Base-by-base conservation (phyloP, 495 filamentous ascomycete species). In the Podospora appendiculata region DNA sequence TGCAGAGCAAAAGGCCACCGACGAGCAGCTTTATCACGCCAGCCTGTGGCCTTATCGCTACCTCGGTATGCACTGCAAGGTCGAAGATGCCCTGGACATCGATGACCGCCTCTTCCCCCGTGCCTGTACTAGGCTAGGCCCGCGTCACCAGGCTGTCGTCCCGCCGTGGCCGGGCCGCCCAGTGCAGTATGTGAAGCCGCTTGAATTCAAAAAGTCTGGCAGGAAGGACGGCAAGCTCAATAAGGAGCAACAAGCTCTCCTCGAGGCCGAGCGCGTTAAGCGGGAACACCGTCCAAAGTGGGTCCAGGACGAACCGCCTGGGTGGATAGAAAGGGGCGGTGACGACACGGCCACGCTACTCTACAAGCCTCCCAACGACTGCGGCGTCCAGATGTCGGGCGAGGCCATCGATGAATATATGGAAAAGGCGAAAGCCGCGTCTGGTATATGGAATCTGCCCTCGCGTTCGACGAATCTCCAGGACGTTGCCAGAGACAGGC, bases 91-190 rank as follows among this genome's bases (percentile, higher is more conserved):
- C 4, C 72, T 99, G 13, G 94, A 99, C 63, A 94, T 95, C 62
- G 94, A 99, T 60, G 93, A 99, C 67, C 87, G 94, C 45, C 97
- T 97, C 54, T 97, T 96, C 58, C 93, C 93, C 16, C 85, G 94
- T 51, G 93, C 93, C 18, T 93, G 89, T 61, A 97, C 93, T 51
- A 86, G 94, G 9, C 69, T 97, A 32, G 94, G 94, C 10, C 87
- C 92, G 6, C 83, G 89, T 45, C 90, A 96, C 67, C 93, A 99
- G 72, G 93, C 93, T 2, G 83, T 83, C 58, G 89, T 96, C 40
- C 74, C 75, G 42, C 72, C 83, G 8, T 99, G 93, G 93, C 83
- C 79, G 45, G 94, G 94, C 7, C 81, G 79, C 50, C 82, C 89
- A 3, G 84, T 99, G 39, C 79, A 95, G 64, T 87, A 94, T 41